A percentile compares a stretch with the other conserved stretches of the same genome.
Conservation (phyloP, 2,329 filamentous ascomycete species). For the Pseudogymnoascus sp. region DNA sequence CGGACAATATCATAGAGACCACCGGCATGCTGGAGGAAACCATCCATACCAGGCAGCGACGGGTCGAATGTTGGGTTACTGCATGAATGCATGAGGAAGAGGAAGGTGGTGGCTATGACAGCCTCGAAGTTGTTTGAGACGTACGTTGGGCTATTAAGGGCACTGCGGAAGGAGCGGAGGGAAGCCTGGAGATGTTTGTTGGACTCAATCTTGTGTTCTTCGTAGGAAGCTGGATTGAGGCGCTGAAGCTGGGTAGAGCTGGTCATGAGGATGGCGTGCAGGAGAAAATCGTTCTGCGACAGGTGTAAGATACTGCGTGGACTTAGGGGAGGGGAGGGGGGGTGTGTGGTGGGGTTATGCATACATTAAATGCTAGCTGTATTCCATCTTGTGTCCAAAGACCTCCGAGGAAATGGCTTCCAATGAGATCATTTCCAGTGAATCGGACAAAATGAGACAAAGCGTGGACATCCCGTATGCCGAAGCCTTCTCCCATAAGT, state of each 20-base stretch:
- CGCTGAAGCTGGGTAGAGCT: conserved; percentile 11
- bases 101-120: conserved; percentile 16
- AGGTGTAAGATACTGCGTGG: neutral
- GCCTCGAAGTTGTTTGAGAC: conserved; percentile 14
- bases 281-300: conserved; percentile 15
- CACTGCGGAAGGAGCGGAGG: conserved; percentile 13
- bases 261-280: conserved; percentile 15
- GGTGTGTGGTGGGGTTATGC: neutral
- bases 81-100: conserved; percentile 13
- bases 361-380: conserved; percentile 16
- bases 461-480: neutral
- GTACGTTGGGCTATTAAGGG: conserved; percentile 8
- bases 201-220: conserved; percentile 11
- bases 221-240: neutral
- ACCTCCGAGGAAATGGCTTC: neutral
- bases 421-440: neutral
- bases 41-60: conserved; percentile 11
- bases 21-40: conserved; percentile 15
- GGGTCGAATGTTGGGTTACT: neutral
- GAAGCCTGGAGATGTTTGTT: conserved; percentile 14
- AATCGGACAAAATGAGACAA: neutral
- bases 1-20: conserved; percentile 15
- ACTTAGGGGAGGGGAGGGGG: too few species aligned
- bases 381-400: conserved; percentile 15
- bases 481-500: neutral